Percentiles rank a stretch among this genome's conserved stretches.
Conservation (phyloP, 306 rosid species). For the Glycine soja region DNA sequence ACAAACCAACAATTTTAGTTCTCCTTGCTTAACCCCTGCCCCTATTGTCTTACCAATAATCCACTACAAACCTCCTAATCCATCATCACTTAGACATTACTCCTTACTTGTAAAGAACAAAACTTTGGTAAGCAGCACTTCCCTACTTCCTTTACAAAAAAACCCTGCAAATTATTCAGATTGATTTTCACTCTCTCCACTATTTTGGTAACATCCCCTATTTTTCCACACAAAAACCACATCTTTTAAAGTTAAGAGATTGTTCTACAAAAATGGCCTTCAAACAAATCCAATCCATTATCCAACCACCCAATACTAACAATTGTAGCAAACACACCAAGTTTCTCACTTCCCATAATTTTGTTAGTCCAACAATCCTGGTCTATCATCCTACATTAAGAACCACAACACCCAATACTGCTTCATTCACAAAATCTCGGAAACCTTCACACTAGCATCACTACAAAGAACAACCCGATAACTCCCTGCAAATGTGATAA, state of each 20-base stretch:
- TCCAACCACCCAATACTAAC: slow-evolving; percentile 21
- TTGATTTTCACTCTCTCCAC: background rate
- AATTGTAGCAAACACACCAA: background rate
- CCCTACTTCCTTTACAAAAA: background rate
- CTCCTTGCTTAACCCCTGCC: background rate
- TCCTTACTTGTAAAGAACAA: background rate
- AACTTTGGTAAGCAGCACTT: background rate
- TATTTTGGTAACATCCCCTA: too few relatives aligned
- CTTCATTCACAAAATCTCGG: slow-evolving; percentile 11
- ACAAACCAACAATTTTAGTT: background rate
- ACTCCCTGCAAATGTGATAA: background rate
- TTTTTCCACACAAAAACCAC: background rate
- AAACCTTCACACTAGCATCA: background rate
- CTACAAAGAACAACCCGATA: slow-evolving; percentile 23
- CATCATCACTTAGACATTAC: background rate
- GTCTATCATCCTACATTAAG: background rate
- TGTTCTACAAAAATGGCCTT: background rate
- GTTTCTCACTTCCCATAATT: background rate
- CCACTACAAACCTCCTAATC: slow-evolving; percentile 18
- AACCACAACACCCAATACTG: slow-evolving; percentile 4
- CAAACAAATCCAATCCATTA: slow-evolving; percentile 33
- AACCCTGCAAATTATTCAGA: slow-evolving; percentile 1
- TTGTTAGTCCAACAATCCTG: background rate
- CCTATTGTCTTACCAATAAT: background rate
- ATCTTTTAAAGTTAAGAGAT: background rate